Evolutionary conservation across 805 yeast genomes (phyloP), one percentile per base, ranked within the genome.

Genomic region (Brettanomyces anomalus): DNA sequence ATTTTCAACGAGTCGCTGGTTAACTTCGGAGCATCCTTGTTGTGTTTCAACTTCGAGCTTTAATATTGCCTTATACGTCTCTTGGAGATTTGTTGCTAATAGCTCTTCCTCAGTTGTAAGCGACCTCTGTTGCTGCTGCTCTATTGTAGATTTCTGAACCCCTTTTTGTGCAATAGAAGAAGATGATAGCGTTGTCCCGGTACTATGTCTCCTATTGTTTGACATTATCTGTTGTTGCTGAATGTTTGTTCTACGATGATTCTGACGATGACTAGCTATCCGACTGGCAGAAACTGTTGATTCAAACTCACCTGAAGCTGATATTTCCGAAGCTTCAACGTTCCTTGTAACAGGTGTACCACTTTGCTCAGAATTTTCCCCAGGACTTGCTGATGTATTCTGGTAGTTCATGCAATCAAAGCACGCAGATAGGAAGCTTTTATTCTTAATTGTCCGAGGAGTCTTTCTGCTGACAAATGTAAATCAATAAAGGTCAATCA

Each of bases 1-100:
- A 64, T 71, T 58, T 61, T 55, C 59, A 41, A 56, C 48, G 40
- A 83, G 53, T 65, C 79, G 57, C 61, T 72, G 55, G 63, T 82
- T 62, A 60, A 72, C 60, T 55, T 78, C 71, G 55, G 76, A 69
- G 55, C 87, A 84, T 48, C 79, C 78, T 49, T 79, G 81, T 56
- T 81, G 88, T 17, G 82, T 76, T 43, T 76, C 76, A 44, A 77
- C 77, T 62, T 82, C 89, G 47, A 75, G 71, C 48, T 76, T 75
- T 37, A 82, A 78, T 34, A 82, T 83, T 40, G 74, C 68, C 52
- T 81, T 80, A 58, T 82, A 83, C 3, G 87, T 80, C 54, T 82
- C 88, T 58, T 83, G 86, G 20, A 83, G 58, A 55, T 81, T 81
- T 2, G 81, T 68, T 2, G 85, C 85, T 38, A 83, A 63, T 40